These are phyloP conservation scores for Elongisporangium prolatum DNA, from an alignment of 352 stramenopile species.

Conservation along the genomic window DNA sequence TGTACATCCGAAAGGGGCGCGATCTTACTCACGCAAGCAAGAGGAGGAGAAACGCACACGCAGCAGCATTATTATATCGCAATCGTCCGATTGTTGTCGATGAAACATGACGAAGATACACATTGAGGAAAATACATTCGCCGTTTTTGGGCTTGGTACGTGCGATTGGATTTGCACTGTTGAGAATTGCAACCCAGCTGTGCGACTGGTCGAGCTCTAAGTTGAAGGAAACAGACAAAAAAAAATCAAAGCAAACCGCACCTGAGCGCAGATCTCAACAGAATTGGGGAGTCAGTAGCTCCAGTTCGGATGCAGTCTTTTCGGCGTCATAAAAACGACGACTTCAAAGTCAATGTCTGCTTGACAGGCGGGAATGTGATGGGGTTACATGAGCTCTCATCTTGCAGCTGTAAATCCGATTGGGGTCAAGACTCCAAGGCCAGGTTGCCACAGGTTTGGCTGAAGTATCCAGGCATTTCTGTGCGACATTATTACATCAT, in stretches of 20 bases:
- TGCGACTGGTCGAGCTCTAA: background rate
- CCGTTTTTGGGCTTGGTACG: too few relatives aligned
- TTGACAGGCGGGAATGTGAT: background rate
- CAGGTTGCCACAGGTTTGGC: background rate
- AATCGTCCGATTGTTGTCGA: background rate
- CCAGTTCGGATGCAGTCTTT: background rate
- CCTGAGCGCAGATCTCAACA: background rate
- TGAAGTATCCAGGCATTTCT: background rate
- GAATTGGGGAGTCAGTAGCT: background rate
- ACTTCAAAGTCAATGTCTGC: background rate
- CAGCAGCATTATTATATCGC: background rate
- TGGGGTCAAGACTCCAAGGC: background rate
- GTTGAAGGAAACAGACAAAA: background rate
- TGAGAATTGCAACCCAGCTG: background rate
- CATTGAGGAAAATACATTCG: background rate
- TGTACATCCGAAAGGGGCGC: too few relatives aligned
- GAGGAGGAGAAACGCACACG: background rate
- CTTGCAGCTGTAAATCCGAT: background rate
- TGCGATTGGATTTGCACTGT: background rate
- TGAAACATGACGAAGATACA: background rate
- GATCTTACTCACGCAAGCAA: background rate
- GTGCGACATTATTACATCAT: slow-evolving; percentile 2
- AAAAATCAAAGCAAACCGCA: too few relatives aligned
- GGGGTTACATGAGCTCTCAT: background rate
- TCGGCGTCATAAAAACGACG: background rate